Conservation (phyloP, 148 eudicot species). For the Nyssa sinensis region DNA sequence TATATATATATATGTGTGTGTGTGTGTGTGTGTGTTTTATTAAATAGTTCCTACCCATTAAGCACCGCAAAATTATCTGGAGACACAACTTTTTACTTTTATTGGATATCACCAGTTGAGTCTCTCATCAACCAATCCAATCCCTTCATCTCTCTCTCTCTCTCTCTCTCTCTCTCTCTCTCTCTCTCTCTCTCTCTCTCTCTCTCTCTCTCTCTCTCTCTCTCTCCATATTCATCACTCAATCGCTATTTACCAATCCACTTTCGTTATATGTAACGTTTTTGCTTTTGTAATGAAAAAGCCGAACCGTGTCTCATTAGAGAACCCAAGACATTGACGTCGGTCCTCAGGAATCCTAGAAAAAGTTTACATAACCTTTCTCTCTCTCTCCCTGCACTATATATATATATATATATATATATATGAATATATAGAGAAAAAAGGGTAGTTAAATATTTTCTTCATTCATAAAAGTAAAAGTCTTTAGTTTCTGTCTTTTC, state of each 20-base stretch:
- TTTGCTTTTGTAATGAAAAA: slow-evolving; percentile 8
- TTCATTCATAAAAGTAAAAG: too few relatives aligned
- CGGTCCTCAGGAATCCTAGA: not conserved
- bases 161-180: not conserved
- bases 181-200: not conserved
- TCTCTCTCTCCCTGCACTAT: not conserved
- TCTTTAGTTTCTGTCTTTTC: not conserved
- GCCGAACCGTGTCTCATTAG: slow-evolving; percentile 22
- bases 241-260: slow-evolving; percentile 6
- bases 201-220: not conserved
- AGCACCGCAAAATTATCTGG: slow-evolving; percentile 8
- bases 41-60: not conserved
- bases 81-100: slow-evolving; percentile 12
- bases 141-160: not conserved
- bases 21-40: too few relatives aligned
- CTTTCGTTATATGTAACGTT: not conserved
- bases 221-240: not conserved
- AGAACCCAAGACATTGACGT: not conserved
- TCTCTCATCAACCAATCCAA: not conserved
- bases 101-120: not conserved
- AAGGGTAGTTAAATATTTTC: not conserved
- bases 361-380: not conserved
- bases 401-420: not conserved
- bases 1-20: too few relatives aligned
- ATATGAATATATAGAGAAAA: too few relatives aligned